Conservation (phyloP, 305 asterid species). For the Solanum hybrid region DNA sequence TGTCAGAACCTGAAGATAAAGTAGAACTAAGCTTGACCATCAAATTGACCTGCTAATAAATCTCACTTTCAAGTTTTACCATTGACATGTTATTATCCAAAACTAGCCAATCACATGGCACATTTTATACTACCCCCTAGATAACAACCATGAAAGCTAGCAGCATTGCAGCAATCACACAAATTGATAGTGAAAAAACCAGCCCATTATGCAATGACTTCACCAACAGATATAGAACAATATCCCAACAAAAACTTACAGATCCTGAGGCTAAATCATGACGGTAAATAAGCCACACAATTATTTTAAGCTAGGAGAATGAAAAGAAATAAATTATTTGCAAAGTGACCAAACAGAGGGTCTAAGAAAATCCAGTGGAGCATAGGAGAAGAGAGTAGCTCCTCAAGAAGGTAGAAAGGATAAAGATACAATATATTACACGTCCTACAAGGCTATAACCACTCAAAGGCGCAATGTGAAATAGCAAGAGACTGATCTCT, state of each 20-base stretch:
- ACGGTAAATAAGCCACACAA: not conserved
- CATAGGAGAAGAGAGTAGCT: not conserved
- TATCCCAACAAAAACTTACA: not conserved
- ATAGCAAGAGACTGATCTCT: not conserved
- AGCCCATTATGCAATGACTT: not conserved
- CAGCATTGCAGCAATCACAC: not conserved
- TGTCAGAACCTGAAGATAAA: conserved; percentile 44
- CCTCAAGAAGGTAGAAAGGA: not conserved
- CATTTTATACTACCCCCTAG: not conserved
- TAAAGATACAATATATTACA: not conserved
- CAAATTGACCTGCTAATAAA: not conserved
- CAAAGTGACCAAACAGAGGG: not conserved
- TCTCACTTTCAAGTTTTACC: not conserved
- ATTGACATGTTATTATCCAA: not conserved
- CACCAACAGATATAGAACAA: not conserved
- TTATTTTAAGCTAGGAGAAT: not conserved
- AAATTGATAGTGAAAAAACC: not conserved
- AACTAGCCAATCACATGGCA: not conserved
- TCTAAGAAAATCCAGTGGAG: not conserved
- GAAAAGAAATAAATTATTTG: not conserved
- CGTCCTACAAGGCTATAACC: not conserved
- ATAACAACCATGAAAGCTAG: not conserved
- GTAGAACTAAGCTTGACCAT: not conserved
- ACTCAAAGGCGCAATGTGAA: not conserved
- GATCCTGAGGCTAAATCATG: not conserved